These are phyloP conservation scores for Phaeotremella skinneri DNA, from an alignment of 768 basidiomycete species.

Conservation along the genomic window DNA sequence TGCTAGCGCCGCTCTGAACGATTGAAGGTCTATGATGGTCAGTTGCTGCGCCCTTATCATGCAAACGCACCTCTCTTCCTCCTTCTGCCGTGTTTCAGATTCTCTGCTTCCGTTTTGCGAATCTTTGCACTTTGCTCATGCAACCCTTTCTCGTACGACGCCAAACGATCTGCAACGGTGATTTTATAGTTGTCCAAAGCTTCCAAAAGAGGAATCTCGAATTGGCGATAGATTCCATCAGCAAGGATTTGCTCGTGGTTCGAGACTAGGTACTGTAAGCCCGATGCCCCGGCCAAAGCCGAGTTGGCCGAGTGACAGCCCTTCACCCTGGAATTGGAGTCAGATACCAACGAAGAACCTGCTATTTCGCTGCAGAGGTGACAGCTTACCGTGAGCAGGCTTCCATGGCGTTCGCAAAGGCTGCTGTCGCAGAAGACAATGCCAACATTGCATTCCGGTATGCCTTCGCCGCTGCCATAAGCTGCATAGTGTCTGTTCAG, in stretches of 20 bases:
- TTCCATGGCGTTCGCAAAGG: constrained; percentile 82
- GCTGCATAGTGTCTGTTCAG: constrained; percentile 54
- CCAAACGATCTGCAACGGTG: constrained; percentile 64
- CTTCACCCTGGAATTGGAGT: constrained; percentile 32
- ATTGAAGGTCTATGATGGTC: constrained; percentile 69
- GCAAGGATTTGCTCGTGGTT: constrained; percentile 91
- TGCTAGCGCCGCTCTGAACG: constrained; percentile 76
- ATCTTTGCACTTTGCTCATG: constrained; percentile 81
- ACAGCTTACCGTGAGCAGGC: constrained; percentile 70
- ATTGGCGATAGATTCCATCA: constrained; percentile 78
- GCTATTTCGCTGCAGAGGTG: constrained; percentile 8
- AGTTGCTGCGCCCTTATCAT: neutral
- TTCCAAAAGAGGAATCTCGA: constrained; percentile 83
- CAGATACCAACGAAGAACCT: neutral
- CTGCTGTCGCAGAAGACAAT: constrained; percentile 78
- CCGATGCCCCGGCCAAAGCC: constrained; percentile 77
- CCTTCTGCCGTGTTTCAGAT: constrained; percentile 63
- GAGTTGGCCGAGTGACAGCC: constrained; percentile 55
- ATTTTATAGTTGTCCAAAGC: constrained; percentile 72
- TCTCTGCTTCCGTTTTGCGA: constrained; percentile 76
- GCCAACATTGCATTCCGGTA: constrained; percentile 78
- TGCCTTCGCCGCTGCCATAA: constrained; percentile 69
- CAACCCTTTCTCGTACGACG: constrained; percentile 75
- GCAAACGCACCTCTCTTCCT: constrained; percentile 71
- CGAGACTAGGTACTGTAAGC: constrained; percentile 83